These are phyloP conservation scores for Pestalotiopsis sp. DNA, from an alignment of 2,329 filamentous ascomycete genomes.

Conservation along the genomic window DNA sequence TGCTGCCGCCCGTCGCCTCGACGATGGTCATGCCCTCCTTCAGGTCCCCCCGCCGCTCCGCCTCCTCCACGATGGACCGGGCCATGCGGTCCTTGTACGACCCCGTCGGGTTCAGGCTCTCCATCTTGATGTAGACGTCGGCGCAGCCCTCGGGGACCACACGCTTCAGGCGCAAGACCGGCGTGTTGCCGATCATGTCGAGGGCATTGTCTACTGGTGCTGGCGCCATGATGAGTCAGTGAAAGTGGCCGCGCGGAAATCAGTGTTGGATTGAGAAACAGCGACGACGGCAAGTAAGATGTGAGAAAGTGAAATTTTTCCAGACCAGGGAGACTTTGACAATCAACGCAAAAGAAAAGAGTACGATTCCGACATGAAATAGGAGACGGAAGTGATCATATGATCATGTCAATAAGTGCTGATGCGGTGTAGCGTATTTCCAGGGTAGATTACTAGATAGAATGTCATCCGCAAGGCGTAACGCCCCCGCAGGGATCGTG, in stretches of 20 bases:
- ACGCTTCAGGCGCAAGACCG: not conserved
- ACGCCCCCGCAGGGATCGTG: not conserved
- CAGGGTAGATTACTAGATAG: not conserved
- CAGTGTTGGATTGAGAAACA: not conserved
- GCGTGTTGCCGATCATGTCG: constrained; percentile 8
- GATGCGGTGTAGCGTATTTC: not conserved
- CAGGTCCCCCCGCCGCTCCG: not conserved
- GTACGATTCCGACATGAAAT: too few relatives aligned
- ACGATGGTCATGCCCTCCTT: constrained; percentile 1
- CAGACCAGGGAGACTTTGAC: not conserved
- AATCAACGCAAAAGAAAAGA: not conserved
- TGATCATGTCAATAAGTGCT: not conserved
- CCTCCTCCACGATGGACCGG: constrained; percentile 6
- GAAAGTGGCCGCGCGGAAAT: not conserved
- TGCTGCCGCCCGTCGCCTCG: constrained; percentile 6
- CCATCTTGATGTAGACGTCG: constrained; percentile 2
- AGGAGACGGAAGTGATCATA: not conserved
- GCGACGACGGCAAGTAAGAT: not conserved
- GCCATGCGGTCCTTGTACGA: constrained; percentile 11
- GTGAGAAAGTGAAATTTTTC: not conserved
- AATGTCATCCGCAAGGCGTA: not conserved
- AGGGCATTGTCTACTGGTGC: not conserved
- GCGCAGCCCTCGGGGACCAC: constrained; percentile 3
- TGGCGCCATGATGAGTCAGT: not conserved
- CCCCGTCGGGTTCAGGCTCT: constrained; percentile 6